phyloP scores from a whole-genome alignment of 1,284 basidiomycete genomes.

The Clitocybe nebularis region DNA sequence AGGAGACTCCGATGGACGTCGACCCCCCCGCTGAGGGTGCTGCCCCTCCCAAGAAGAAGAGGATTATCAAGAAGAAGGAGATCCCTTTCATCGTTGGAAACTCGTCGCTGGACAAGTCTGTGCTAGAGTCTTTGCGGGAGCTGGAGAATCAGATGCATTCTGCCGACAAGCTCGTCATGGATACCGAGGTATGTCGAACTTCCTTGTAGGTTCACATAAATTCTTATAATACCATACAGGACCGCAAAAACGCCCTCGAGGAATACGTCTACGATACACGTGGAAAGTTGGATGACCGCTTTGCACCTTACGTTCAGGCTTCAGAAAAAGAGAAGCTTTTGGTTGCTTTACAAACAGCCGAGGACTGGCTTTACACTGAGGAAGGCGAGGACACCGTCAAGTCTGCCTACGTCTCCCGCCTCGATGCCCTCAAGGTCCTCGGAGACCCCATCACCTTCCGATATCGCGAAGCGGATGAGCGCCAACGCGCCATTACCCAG shows the following conservation, averaged over 20 bases:
- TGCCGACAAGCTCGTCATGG: slow-evolving; percentile 89
- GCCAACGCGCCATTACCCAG: slow-evolving; percentile 64
- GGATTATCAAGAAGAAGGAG: slow-evolving; percentile 80
- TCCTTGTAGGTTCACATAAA: background rate
- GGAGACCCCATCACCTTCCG: slow-evolving; percentile 84
- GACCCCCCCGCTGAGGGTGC: slow-evolving; percentile 47
- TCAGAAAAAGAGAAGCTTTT: slow-evolving; percentile 78
- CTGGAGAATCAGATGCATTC: slow-evolving; percentile 84
- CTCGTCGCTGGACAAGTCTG: slow-evolving; percentile 56
- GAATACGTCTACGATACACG: slow-evolving; percentile 96
- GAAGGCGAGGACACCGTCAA: slow-evolving; percentile 94
- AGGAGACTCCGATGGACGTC: slow-evolving; percentile 70
- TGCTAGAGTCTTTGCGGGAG: slow-evolving; percentile 70
- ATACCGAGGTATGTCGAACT: slow-evolving; percentile 74
- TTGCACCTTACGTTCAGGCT: slow-evolving; percentile 67
- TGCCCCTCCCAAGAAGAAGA: slow-evolving; percentile 72
- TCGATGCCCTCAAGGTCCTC: slow-evolving; percentile 77
- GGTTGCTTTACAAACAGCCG: slow-evolving; percentile 66
- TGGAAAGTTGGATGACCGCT: slow-evolving; percentile 86
- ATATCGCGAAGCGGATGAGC: slow-evolving; percentile 78
- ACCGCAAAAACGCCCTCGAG: slow-evolving; percentile 95
- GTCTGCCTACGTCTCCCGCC: slow-evolving; percentile 79
- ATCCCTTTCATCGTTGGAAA: slow-evolving; percentile 67
- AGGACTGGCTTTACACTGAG: slow-evolving; percentile 94
- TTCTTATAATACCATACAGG: slow-evolving; percentile 40